Evolutionary conservation across 306 rosid genomes (phyloP), one percentile per base, ranked within the genome.

Genomic region (Aeschynomene evenia): DNA sequence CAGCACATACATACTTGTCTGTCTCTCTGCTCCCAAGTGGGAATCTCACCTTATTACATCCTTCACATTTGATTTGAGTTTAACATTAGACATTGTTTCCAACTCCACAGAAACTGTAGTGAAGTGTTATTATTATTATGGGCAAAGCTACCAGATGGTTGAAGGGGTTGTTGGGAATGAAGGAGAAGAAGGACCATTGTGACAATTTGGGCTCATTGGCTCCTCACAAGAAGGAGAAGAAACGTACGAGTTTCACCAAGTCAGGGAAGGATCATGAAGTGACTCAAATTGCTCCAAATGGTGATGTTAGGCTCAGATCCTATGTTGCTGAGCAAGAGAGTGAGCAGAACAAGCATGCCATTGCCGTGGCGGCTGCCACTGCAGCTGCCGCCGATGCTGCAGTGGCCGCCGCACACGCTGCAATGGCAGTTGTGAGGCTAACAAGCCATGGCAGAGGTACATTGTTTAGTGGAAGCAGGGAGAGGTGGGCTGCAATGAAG

Each of bases 121-220:
- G 50, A 64, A 14, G 36, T 5, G 10, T 57, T 66, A 4, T 14
- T 0, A 5, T 6, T 6, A 48, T 59, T 14, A 84, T 85, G 89
- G 89, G 89, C 1, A 85, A 79, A 45, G 92, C 99, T 66, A 50
- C 81, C 1, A 91, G 95, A 62, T 95, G 97, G 97, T 60, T 89
- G 37, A 95, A 85, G 77, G 91, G 95, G 8, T 75, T 95, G 77
- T 46, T 89, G 83, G 92, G 99, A 57, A 74, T 89, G 90, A 95
- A 91, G 91, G 89, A 83, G 77, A 95, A 85, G 60, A 90, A 80
- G 71, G 84, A 81, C 4, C 67, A 43, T 6, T 40, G 26, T 54
- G 77, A 67, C 62, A 71, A 45, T 78, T 63, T 80, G 7, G 68
- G 53, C 10, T 49, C 83, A 9, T 18, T 67, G 23, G 21, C 18